These are phyloP conservation scores for Gomphus sp. DNA, from an alignment of 1,284 basidiomycete species.

Conservation along the genomic window DNA sequence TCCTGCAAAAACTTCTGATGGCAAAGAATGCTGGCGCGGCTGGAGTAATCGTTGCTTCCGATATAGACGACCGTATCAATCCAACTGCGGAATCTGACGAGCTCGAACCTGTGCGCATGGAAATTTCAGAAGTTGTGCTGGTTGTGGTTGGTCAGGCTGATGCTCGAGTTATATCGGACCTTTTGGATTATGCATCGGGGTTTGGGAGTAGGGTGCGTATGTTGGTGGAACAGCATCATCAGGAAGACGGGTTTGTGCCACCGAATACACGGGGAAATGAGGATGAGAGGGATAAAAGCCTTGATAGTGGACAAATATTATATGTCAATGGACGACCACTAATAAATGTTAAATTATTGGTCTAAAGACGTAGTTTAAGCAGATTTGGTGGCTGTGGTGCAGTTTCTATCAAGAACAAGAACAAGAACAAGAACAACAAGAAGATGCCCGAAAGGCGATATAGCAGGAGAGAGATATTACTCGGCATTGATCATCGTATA, in stretches of 20 bases:
- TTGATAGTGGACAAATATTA: conserved; percentile 21
- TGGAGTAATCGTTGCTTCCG: conserved; percentile 65
- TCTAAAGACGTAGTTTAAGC: background rate
- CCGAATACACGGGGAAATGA: conserved; percentile 16
- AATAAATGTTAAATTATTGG: conserved; percentile 34
- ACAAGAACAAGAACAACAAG: too few species aligned
- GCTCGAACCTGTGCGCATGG: conserved; percentile 42
- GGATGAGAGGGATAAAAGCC: conserved; percentile 16
- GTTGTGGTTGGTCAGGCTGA: conserved; percentile 46
- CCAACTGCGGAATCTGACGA: conserved; percentile 58
- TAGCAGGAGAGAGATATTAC: conserved; percentile 23
- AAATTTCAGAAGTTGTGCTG: conserved; percentile 38
- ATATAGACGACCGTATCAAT: conserved; percentile 50
- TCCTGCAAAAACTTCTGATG: conserved; percentile 65
- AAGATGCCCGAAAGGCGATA: too few species aligned
- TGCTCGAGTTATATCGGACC: conserved; percentile 41
- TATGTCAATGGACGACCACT: conserved; percentile 72
- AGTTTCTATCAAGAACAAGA: background rate
- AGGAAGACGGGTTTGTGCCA: conserved; percentile 21
- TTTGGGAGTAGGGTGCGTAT: conserved; percentile 40
- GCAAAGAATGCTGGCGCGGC: conserved; percentile 61
- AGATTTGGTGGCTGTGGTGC: background rate
- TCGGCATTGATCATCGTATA: conserved; percentile 80
- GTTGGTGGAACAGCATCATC: conserved; percentile 35
- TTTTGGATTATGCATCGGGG: conserved; percentile 43